Conservation (phyloP, 176 grass and related monocot species). For the Oryza coarctata region DNA sequence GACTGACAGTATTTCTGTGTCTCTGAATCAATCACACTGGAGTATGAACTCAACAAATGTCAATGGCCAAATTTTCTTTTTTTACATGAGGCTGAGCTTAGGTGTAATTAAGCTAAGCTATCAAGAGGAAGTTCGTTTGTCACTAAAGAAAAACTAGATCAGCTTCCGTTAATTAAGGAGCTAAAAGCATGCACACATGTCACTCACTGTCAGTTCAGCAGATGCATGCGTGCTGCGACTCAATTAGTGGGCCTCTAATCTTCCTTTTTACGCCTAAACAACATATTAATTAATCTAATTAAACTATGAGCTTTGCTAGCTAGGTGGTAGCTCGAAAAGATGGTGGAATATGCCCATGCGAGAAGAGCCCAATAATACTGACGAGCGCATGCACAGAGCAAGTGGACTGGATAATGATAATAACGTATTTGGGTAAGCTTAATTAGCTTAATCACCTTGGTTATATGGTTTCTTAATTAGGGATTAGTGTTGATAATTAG, state of each 20-base stretch:
- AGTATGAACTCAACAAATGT: background rate
- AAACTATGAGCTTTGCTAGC: background rate
- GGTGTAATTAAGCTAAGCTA: background rate
- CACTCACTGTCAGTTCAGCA: background rate
- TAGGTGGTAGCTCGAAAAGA: background rate
- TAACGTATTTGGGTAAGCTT: background rate
- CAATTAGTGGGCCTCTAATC: slow-evolving; percentile 15
- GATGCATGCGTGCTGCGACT: slow-evolving; percentile 4
- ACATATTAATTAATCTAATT: background rate
- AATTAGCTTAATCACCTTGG: background rate
- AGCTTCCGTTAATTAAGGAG: background rate
- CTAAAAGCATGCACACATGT: background rate
- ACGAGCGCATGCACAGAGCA: background rate
- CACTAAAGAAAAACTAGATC: background rate
- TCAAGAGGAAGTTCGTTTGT: background rate
- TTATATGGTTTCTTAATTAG: slow-evolving; percentile 6
- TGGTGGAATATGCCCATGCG: slow-evolving; percentile 23
- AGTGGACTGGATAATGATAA: background rate
- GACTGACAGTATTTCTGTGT: no score
- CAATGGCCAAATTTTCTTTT: background rate
- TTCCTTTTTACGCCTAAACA: background rate
- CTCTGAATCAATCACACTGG: background rate
- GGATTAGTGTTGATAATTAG: background rate
- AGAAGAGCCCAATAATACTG: background rate
- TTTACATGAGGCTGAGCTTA: background rate